Percentiles rank a stretch among this genome's conserved stretches.
Evolutionary conservation across 371 early-diverging fungal genomes (phyloP).

Genomic region (Haplosporangium sp.): DNA sequence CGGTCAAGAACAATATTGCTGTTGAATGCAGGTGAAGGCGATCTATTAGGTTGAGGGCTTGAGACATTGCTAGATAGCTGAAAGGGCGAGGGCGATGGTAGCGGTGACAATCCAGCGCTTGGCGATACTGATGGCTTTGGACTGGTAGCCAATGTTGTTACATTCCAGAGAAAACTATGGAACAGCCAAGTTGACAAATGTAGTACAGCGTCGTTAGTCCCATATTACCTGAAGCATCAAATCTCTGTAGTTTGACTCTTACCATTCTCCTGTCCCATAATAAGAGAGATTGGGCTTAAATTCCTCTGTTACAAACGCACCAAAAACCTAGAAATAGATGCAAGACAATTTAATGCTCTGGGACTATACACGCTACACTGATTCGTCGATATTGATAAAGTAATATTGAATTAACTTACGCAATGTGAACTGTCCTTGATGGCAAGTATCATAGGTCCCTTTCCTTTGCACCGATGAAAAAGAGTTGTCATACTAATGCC

Average conservation of each 20-base stretch:
- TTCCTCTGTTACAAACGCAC: constrained; percentile 85
- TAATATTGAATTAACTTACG: constrained; percentile 57
- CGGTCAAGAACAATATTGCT: not conserved
- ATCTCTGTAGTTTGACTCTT: constrained; percentile 31
- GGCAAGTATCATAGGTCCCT: constrained; percentile 78
- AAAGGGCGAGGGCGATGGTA: constrained; percentile 48
- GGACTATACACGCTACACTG: not conserved
- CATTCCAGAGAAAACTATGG: constrained; percentile 86
- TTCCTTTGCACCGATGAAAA: constrained; percentile 68
- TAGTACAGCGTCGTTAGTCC: not conserved
- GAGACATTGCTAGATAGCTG: constrained; percentile 24
- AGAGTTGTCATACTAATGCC: constrained; percentile 90
- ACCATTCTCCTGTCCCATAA: constrained; percentile 95
- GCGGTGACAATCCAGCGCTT: constrained; percentile 23
- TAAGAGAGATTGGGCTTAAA: constrained; percentile 75
- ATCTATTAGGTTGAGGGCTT: constrained; percentile 19
- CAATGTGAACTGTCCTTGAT: constrained; percentile 76
- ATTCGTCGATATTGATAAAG: not conserved
- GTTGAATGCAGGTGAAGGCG: constrained; percentile 18
- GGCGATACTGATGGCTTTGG: constrained; percentile 53
- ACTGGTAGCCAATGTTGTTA: constrained; percentile 42
- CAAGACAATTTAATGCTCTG: not conserved
- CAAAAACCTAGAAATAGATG: constrained; percentile 79
- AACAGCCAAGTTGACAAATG: not conserved
- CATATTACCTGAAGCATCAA: not conserved